Base-by-base conservation (phyloP, 768 basidiomycete species). In the Macrolepiota fuliginosa region DNA sequence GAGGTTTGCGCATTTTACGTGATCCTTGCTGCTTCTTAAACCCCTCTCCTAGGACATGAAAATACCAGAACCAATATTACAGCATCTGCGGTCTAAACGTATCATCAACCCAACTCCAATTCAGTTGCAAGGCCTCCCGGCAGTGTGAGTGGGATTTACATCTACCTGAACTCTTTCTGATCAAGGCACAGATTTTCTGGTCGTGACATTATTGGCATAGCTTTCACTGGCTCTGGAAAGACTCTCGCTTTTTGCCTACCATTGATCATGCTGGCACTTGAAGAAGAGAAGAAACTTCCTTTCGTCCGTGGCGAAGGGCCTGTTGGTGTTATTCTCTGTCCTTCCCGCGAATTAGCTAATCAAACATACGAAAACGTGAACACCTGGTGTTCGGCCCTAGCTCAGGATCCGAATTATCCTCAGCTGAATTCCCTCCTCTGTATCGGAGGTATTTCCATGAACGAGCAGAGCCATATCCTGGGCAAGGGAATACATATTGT, bases 191-290 rank as follows among this genome's bases (percentile, higher is more conserved):
- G 94, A 36, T 98, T 98, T 73, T 79, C 94, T 54, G 97, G 97
- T 40, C 87, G 97, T 64, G 97, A 99, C 72, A 90, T 98, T 78
- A 99, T 98, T 65, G 97, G 97, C 19, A 98, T 99, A 65, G 97
- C 97, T 3, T 98, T 98, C 76, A 99, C 97, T 25, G 97, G 97
- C 40, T 98, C 96, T 0, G 97, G 97, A 15, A 99, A 99, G 77
- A 99, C 97, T 0, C 85, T 99, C n/a, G 90, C 96, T 0, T 99
- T 99, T 76, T 96, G 94, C 65, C 79, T 99, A n/a, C 97, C 97
- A 2, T 80, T 98, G 25, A 95, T 98, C 66, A 98, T 99, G 97
- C 80, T 92, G 66, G 91, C 95, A 1, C 81, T 96, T 15, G 96
- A 98, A 77, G 94, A 96, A 72, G 97, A 98, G 74, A 81, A 79